Conservation (phyloP, 2,329 filamentous ascomycete genomes). For the Epichloe sp. region DNA sequence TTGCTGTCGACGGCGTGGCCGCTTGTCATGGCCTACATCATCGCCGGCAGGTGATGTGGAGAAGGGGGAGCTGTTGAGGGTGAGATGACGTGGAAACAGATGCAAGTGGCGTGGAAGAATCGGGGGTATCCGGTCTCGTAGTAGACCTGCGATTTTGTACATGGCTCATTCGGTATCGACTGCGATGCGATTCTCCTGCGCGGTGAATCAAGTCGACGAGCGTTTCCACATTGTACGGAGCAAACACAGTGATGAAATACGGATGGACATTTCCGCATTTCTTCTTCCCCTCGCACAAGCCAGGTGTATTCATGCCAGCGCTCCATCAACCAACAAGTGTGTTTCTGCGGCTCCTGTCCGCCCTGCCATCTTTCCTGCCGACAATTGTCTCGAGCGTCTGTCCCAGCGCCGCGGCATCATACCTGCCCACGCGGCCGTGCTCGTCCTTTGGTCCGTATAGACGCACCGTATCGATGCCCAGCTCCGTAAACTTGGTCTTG, state of each 20-base stretch:
- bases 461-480: conserved; percentile 67
- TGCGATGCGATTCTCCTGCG: too few species aligned
- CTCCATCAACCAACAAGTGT: conserved; percentile 23
- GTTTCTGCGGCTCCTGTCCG: conserved; percentile 30
- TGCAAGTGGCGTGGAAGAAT: too few species aligned
- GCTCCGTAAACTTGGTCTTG: conserved; percentile 41
- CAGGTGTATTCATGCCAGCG: not conserved
- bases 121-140: too few species aligned
- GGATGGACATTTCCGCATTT: not conserved
- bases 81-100: too few species aligned
- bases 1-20: conserved; percentile 24
- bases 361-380: conserved; percentile 35
- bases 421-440: conserved; percentile 36
- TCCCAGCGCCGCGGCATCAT: conserved; percentile 62
- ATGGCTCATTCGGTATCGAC: too few species aligned
- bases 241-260: too few species aligned
- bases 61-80: not conserved
- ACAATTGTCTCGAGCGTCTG: conserved; percentile 69
- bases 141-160: too few species aligned
- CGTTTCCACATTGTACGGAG: too few species aligned
- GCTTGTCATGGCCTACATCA: conserved; percentile 21
- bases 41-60: conserved; percentile 10
- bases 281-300: not conserved
- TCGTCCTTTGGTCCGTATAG: conserved; percentile 56
- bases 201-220: too few species aligned